Evolutionary conservation across 2,329 filamentous ascomycete genomes (phyloP), one percentile per base, ranked within the genome.

Genomic region (Fusarium tupiense): DNA sequence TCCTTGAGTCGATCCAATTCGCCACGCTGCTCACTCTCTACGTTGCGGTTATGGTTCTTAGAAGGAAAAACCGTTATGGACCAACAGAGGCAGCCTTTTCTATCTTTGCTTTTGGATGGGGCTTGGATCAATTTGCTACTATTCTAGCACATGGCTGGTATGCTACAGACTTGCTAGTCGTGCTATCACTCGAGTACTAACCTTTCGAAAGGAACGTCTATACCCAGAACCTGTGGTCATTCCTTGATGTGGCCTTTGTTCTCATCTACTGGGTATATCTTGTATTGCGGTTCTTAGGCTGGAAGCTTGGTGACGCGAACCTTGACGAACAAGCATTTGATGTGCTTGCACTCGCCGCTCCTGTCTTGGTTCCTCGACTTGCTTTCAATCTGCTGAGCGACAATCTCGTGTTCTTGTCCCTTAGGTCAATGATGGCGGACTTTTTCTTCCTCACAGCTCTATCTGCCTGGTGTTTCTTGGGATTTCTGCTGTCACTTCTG

Each of bases 141-240:
- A 91, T 95, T 35, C 81, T 94, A 22, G 93, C 94, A 73, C 94
- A 96, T 79, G 90, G 89, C 54, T 91, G 88, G 89, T 88, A 78
- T 79, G 60, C 43, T 33, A 16, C 26, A 8, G n/a, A 40, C 19
- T 22, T 37, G 16, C 20, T 24, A 22, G 31, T 14, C 22, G 16
- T 53, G 22, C 4, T 20, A 4, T 17, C 37, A 14, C 22, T 35
- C 13, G 33, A 37, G 33, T 43, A 53, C 58, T 74, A 37, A 71
- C 47, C 53, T 35, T 61, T 61, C 26, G 43, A 41, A 54, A 89
- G 93, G 93, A 89, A 90, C 66, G 94, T 96, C 3, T 95, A 96
- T 78, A 95, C 94, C 1, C 93, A 97, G 80, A 96, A 96, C 76
- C 84, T 97, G 8, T 97, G 94, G 94, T 94, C 93, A 0, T 96